Evolutionary conservation across 441 rosid genomes (phyloP).

Genomic region (Syzygium syzygioides): DNA sequence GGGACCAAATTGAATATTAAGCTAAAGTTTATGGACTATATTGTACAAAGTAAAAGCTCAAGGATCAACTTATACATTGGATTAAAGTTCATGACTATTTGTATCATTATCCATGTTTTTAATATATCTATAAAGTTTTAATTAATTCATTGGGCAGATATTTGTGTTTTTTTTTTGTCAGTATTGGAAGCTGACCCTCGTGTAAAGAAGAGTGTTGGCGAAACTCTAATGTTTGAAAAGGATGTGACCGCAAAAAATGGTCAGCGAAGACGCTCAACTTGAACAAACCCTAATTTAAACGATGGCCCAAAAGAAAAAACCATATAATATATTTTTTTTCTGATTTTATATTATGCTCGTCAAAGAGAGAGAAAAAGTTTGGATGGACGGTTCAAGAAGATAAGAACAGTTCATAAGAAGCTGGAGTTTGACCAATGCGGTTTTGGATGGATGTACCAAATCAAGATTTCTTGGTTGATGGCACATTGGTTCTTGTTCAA

Average conservation of each 20-base stretch:
- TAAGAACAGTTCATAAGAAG: neutral
- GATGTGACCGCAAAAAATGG: neutral
- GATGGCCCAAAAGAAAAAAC: neutral
- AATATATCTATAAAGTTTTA: neutral
- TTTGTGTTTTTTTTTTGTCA: neutral
- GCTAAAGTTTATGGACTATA: no score
- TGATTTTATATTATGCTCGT: neutral
- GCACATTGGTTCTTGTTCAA: neutral
- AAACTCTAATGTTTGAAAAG: neutral
- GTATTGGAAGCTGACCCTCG: neutral
- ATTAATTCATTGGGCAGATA: neutral
- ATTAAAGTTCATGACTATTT: no score
- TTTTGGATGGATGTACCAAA: neutral
- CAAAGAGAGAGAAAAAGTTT: neutral
- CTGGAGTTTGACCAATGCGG: neutral
- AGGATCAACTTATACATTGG: no score
- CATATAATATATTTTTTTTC: neutral
- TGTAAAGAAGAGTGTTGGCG: neutral
- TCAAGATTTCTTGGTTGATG: neutral
- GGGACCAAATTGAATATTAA: no score
- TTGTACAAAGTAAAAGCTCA: no score
- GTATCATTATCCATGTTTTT: neutral
- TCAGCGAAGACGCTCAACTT: neutral
- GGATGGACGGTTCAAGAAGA: neutral
- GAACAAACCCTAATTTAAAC: neutral